Conservation (phyloP, 345 rosid genomes). For the Lenwebbia sp. region DNA sequence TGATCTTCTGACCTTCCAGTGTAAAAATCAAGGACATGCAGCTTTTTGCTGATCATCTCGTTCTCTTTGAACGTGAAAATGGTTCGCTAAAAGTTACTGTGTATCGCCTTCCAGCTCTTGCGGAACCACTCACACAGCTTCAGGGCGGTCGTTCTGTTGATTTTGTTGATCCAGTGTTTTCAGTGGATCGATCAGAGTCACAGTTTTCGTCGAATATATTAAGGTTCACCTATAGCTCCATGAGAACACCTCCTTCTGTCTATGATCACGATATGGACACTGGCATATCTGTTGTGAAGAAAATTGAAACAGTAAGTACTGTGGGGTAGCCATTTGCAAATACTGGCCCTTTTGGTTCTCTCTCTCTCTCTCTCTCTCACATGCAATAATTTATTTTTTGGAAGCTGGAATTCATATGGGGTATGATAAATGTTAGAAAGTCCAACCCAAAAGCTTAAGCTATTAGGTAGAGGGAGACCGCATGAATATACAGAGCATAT, state of each 20-base stretch:
- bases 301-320: conserved; percentile 63
- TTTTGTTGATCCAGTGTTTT: conserved; percentile 67
- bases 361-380: background rate
- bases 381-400: background rate
- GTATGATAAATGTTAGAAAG: background rate
- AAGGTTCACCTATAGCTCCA: conserved; percentile 70
- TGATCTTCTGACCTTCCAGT: conserved; percentile 22
- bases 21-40: conserved; percentile 67
- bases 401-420: background rate
- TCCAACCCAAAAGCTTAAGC: too few relatives aligned
- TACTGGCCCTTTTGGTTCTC: background rate
- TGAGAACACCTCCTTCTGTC: conserved; percentile 78
- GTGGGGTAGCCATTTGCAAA: background rate
- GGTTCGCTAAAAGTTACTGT: conserved; percentile 57
- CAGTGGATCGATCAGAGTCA: conserved; percentile 40
- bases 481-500: too few relatives aligned
- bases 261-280: conserved; percentile 75
- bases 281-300: conserved; percentile 67
- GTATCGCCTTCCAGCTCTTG: conserved; percentile 61
- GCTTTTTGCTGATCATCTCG: conserved; percentile 76
- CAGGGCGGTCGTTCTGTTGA: conserved; percentile 47
- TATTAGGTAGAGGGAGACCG: too few relatives aligned
- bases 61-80: conserved; percentile 66
- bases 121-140: conserved; percentile 56
- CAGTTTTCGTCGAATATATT: conserved; percentile 56